Evolutionary conservation across 306 rosid genomes (phyloP).

Genomic region (Ormosia semicastrata): DNA sequence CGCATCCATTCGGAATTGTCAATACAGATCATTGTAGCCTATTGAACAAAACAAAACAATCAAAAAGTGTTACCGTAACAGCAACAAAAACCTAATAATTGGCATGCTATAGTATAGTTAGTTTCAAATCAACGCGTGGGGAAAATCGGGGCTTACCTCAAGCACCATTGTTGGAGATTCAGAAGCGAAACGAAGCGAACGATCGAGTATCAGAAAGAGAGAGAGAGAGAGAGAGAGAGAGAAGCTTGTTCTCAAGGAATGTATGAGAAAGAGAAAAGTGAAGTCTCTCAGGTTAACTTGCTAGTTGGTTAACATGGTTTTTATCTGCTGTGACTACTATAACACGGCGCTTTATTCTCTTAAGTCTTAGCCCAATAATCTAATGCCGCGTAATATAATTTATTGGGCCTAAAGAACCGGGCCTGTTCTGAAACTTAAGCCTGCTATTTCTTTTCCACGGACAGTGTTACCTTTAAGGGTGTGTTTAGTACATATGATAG

Average conservation of each 20-base stretch:
- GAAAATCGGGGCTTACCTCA: conserved; percentile 51
- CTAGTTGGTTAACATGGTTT: background rate
- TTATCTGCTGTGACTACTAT: background rate
- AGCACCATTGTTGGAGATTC: conserved; percentile 74
- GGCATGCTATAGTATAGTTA: conserved; percentile 3
- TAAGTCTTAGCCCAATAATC: background rate
- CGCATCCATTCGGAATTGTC: conserved; percentile 99
- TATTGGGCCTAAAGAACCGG: background rate
- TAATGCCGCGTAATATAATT: background rate
- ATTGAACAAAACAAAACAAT: background rate
- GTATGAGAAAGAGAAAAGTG: background rate
- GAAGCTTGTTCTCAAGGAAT: background rate
- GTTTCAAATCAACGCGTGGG: background rate
- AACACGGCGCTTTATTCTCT: background rate
- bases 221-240: background rate
- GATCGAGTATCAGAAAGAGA: background rate
- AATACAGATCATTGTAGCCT: conserved; percentile 97
- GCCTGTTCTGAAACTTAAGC: background rate
- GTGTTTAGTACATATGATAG: too few relatives aligned
- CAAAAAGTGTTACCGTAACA: background rate
- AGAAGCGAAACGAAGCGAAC: background rate
- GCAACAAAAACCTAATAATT: conserved; percentile 44
- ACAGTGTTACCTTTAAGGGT: background rate
- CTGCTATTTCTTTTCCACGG: background rate
- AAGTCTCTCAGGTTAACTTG: conserved; percentile 17